Conservation (phyloP, 23 red algal genomes). For the Cyanidiococcus yangmingshanensis region DNA sequence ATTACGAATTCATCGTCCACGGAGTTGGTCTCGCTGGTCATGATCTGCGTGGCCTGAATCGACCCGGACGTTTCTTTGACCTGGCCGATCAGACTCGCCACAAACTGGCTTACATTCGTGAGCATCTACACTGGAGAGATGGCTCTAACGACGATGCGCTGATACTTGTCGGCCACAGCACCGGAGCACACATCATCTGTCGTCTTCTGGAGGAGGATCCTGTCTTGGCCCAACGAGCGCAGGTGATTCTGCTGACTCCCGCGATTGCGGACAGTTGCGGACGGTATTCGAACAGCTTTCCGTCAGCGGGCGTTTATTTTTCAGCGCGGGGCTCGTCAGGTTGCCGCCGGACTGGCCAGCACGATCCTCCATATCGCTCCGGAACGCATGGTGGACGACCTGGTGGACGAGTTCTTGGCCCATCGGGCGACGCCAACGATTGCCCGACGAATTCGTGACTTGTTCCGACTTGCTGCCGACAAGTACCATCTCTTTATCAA, state of each 20-base stretch:
- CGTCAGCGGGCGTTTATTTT: background rate
- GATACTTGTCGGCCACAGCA: constrained; percentile 5
- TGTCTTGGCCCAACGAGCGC: background rate
- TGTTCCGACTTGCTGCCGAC: constrained; percentile 16
- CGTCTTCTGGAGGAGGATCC: background rate
- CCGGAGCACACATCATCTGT: constrained; percentile 13
- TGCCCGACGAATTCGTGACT: background rate
- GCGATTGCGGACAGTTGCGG: constrained; percentile 5
- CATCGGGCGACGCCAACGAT: constrained; percentile 1
- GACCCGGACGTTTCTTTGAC: constrained; percentile 21
- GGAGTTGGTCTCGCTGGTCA: constrained; percentile 54
- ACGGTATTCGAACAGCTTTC: background rate
- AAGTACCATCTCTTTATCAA: constrained; percentile 16
- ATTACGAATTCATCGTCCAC: constrained; percentile 19
- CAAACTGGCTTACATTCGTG: constrained; percentile 30
- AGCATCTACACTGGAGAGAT: constrained; percentile 1
- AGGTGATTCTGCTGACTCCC: constrained; percentile 12
- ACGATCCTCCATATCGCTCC: background rate
- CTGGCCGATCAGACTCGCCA: constrained; percentile 40
- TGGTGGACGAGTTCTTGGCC: constrained; percentile 5
- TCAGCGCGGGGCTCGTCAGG: constrained; percentile 5
- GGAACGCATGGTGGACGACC: background rate
- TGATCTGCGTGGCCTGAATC: constrained; percentile 45
- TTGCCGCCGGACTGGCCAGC: background rate
- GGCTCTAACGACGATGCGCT: background rate